Conservation (phyloP, 106 monocot species). For the Dendrobium officinale region DNA sequence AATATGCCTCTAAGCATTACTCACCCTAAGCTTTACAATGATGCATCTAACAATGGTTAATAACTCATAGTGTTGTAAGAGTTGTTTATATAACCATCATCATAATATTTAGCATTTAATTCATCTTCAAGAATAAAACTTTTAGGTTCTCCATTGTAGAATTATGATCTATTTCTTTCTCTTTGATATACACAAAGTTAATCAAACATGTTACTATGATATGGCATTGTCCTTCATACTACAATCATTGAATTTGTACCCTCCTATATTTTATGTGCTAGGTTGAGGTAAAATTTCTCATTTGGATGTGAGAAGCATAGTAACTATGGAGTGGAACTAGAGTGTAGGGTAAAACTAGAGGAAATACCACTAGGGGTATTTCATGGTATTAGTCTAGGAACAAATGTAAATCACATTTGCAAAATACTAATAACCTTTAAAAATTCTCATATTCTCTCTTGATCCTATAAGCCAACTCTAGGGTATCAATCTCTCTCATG, state of each 20-base stretch:
- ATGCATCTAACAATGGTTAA: not conserved
- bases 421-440: not conserved
- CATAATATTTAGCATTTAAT: not conserved
- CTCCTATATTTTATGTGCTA: not conserved
- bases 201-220: not conserved
- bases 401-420: not conserved
- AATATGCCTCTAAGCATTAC: not conserved
- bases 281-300: not conserved
- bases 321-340: not conserved
- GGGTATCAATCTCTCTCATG: no score
- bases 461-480: no score
- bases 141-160: not conserved
- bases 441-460: not conserved
- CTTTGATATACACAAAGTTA: not conserved
- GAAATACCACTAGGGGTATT: not conserved
- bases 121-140: not conserved
- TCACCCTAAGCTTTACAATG: not conserved
- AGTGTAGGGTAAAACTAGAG: not conserved
- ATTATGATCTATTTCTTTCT: not conserved
- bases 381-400: not conserved
- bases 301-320: not conserved
- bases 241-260: not conserved
- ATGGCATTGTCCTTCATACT: not conserved
- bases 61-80: not conserved
- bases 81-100: not conserved